These are phyloP conservation scores for Solanum megistacrolobum DNA, from an alignment of 257 asterid species.

Conservation along the genomic window DNA sequence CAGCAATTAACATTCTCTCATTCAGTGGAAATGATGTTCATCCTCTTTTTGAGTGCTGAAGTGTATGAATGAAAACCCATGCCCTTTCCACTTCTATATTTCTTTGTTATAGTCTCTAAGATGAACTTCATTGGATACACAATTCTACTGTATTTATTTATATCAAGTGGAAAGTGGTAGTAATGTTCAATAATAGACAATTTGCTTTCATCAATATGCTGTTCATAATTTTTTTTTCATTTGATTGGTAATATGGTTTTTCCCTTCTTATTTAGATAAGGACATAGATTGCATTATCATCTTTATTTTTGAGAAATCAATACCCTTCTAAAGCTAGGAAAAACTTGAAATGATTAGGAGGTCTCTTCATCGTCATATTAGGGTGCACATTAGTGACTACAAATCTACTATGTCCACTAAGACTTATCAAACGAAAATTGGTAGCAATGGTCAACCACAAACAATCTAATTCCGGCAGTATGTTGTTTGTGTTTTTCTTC, in stretches of 20 bases:
- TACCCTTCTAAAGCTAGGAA: neutral
- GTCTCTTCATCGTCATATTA: neutral
- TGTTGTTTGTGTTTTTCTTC: neutral
- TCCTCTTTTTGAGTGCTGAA: neutral
- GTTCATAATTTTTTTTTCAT: neutral
- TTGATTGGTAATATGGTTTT: neutral
- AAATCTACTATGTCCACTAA: neutral
- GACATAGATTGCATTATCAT: neutral
- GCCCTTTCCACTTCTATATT: neutral
- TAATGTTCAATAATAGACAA: neutral
- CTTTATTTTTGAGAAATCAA: neutral
- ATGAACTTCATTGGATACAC: neutral
- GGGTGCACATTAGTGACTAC: neutral
- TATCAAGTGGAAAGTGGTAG: neutral
- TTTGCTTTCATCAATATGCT: neutral
- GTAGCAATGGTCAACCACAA: neutral
- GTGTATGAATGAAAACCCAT: neutral
- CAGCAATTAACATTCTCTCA: neutral
- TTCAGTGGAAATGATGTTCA: neutral
- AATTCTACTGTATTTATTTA: neutral
- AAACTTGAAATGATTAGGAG: neutral
- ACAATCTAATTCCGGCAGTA: neutral
- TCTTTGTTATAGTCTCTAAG: neutral
- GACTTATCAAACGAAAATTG: neutral
- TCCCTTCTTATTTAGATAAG: neutral